Evolutionary conservation across 306 rosid species (phyloP), one percentile per base, ranked within the genome.

Genomic region (Lathyrus aphaca): DNA sequence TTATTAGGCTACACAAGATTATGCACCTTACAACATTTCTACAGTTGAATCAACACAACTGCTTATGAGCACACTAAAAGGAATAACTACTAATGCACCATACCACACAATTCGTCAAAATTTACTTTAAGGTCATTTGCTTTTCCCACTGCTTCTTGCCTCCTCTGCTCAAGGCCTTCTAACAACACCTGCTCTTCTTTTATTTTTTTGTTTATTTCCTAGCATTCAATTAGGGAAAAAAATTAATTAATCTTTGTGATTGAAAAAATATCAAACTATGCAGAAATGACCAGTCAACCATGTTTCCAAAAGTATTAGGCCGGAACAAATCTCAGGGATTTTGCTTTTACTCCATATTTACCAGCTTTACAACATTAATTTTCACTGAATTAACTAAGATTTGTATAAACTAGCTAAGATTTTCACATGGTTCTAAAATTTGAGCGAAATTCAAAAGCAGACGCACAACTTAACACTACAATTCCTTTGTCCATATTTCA

Each of bases 21-120:
- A 77, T 11, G 61, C 64, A 67, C 55, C 68, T 45, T 45, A 77
- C 27, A 65, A 63, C 17, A 61, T 69, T 80, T 66, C 45, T 13
- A 55, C 76, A 64, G 46, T 40, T 58, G 42, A 54, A 59, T 27
- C 50, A 76, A 51, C 27, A 64, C 5, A 71, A 5, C 27, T 39
- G 55, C 56, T 27, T 19, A 71, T 27, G 56, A 63, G 32, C 69
- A 74, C 43, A 49, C 13, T 64, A 23, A 69, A 62, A 64, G 40
- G 46, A 44, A 43, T 58, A 72, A 81, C 44, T 45, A 40, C 49
- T 29, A 79, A 13, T 30, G 55, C 23, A 68, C 40, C 83, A 77
- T 80, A 93, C 98, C 89, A 76, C 89, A 78, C 8, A 93, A 88
- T 77, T 80, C 75, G 54, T 85, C 86, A 82, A 86, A 86, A 73